Percentiles rank a stretch among this genome's conserved stretches.
Conservation (phyloP, 495 filamentous ascomycete genomes). For the Penicillium cataractarum region DNA sequence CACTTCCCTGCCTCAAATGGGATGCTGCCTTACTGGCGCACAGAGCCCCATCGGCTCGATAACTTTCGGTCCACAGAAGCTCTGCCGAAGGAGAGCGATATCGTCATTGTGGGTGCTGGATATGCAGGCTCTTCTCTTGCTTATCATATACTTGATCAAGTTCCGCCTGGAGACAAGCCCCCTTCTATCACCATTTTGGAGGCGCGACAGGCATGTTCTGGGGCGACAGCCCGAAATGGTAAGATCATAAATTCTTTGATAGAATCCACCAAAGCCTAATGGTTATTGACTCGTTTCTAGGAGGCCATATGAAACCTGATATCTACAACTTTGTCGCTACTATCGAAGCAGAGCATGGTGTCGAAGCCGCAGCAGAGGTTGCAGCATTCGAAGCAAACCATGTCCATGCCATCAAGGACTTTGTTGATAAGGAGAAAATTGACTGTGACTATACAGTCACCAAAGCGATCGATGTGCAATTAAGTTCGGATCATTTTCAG, state of each 20-base stretch:
- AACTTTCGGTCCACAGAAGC: constrained; percentile 67
- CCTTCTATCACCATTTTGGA: constrained; percentile 71
- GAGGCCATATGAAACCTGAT: constrained; percentile 44
- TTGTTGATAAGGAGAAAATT: constrained; percentile 36
- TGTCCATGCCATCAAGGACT: constrained; percentile 27
- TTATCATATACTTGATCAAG: constrained; percentile 57
- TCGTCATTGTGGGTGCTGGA: constrained; percentile 73
- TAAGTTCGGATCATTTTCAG: constrained; percentile 19
- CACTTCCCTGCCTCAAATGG: constrained; percentile 49
- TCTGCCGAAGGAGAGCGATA: constrained; percentile 63
- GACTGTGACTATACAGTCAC: constrained; percentile 39
- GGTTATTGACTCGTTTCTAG: constrained; percentile 11
- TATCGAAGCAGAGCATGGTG: constrained; percentile 30
- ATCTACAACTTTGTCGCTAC: constrained; percentile 32
- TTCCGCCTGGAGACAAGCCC: constrained; percentile 33
- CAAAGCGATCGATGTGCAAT: constrained; percentile 34
- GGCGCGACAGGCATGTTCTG: constrained; percentile 79
- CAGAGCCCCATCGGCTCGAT: constrained; percentile 51
- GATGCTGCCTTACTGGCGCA: constrained; percentile 75
- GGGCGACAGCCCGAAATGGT: constrained; percentile 71
- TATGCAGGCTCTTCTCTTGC: constrained; percentile 72
- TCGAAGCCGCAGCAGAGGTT: constrained; percentile 39
- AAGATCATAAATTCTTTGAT: neutral
- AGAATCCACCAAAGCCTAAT: no score
- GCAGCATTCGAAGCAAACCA: constrained; percentile 38